A percentile compares a stretch with the other conserved stretches of the same genome.
These are phyloP conservation scores for Tricholoma saponaceum DNA, from an alignment of 768 basidiomycete species.

Conservation along the genomic window DNA sequence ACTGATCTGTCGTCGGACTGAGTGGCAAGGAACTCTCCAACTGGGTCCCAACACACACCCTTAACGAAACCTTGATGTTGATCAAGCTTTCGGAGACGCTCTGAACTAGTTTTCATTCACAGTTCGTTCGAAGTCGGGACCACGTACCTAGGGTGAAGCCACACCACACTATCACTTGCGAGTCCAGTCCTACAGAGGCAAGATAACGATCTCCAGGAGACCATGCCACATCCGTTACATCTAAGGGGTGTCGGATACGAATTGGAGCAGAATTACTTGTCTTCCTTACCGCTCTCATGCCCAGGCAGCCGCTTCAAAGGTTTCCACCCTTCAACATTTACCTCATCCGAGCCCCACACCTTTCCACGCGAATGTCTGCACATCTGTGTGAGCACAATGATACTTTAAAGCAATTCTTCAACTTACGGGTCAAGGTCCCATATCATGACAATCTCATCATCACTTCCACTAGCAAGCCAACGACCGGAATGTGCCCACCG, in stretches of 20 bases:
- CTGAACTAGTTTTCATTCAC: slow-evolving; percentile 35
- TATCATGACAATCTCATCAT: slow-evolving; percentile 93
- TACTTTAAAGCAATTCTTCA: slow-evolving; percentile 1
- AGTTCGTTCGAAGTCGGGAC: slow-evolving; percentile 1
- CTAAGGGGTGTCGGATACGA: slow-evolving; percentile 35
- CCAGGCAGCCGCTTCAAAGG: slow-evolving; percentile 88
- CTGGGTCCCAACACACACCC: slow-evolving; percentile 98
- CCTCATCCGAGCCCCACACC: slow-evolving; percentile 92
- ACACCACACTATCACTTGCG: slow-evolving; percentile 90
- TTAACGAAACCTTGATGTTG: slow-evolving; percentile 96
- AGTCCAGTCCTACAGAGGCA: slow-evolving; percentile 92
- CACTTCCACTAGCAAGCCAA: slow-evolving; percentile 94
- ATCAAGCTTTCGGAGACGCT: slow-evolving; percentile 78
- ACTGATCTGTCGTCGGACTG: slow-evolving; percentile 95
- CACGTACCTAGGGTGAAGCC: slow-evolving; percentile 80
- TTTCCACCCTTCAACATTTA: slow-evolving; percentile 98
- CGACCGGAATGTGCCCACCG: slow-evolving; percentile 92
- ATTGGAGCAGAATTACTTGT: background rate
- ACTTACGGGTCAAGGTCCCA: slow-evolving; percentile 97
- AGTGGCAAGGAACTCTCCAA: slow-evolving; percentile 96
- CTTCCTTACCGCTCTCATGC: slow-evolving; percentile 81
- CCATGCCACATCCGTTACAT: slow-evolving; percentile 96
- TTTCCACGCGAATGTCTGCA: slow-evolving; percentile 53
- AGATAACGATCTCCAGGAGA: slow-evolving; percentile 88
- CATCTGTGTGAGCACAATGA: slow-evolving; percentile 2